Base-by-base conservation (phyloP, 1,139 yeast species). In the Yamadazyma songkhlaensis region DNA sequence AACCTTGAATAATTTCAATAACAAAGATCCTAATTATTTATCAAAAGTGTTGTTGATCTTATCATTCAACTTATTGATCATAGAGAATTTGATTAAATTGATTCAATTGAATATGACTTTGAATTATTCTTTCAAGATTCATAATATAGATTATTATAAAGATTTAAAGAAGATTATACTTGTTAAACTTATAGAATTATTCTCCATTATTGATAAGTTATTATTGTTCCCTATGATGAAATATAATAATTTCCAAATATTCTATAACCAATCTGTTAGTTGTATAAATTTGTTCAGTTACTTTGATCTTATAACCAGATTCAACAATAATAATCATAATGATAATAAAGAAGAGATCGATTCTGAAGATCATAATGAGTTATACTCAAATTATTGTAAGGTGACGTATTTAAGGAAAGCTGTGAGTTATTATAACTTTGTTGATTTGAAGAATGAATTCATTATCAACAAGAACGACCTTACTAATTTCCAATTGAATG, bases 341-440 rank as follows among this genome's bases (percentile, higher is more conserved):
- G 39, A 39, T 25, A 33, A 34, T 30, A 39, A 36, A 12, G 39
- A 31, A 14, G 39, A 34, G 28, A 38, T 38, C 22, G 34, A 31
- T 29, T 32, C 7, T 31, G 39, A 46, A 23, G 44, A 40, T 25
- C 47, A 62, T 54, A 41, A 53, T 45, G 43, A 49, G 46, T 13
- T 50, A 53, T 46, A 39, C 24, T 22, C 36, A 41, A 65, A 62
- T 37, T 66, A 66, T 41, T 69, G 65, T 38, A 64, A 64, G 39
- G 50, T 66, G 13, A 46, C 62, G 32, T 53, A 62, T 44, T 45
- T 67, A 23, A 51, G 66, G 35, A 61, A 60, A 32, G 59, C 69
- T n/a, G 57, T 67, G n/a, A 53, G 67, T 12, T 64, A 54, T 43
- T 65, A 55, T 42, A 71, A 65, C 42, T 49, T 67, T 32, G 60